phyloP scores from a whole-genome alignment of 148 eudicot genomes.

The Cornus kousa region DNA sequence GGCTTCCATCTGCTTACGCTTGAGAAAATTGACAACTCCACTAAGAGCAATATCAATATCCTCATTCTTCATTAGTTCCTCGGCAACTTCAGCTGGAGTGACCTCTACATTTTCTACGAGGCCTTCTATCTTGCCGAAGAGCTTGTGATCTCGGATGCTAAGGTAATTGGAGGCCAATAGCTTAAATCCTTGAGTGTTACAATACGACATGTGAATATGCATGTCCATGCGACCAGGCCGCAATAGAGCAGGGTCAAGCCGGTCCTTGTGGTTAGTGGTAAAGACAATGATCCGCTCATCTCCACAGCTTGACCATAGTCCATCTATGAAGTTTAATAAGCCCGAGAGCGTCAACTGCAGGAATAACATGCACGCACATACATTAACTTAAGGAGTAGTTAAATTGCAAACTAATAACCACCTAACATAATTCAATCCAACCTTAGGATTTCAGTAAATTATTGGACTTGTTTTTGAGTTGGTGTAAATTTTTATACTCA shows the following conservation, averaged over 20 bases:
- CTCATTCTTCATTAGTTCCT: slow-evolving; percentile 40
- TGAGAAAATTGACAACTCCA: slow-evolving; percentile 30
- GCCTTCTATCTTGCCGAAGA: slow-evolving; percentile 27
- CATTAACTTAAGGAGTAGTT: too few species aligned
- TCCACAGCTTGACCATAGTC: slow-evolving; percentile 52
- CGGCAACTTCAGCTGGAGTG: slow-evolving; percentile 47
- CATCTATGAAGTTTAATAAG: slow-evolving; percentile 43
- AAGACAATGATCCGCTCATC: slow-evolving; percentile 44
- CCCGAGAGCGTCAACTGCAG: slow-evolving; percentile 44
- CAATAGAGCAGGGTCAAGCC: slow-evolving; percentile 40
- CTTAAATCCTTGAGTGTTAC: slow-evolving; percentile 28
- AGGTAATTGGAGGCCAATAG: slow-evolving; percentile 41
- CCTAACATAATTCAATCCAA: too few species aligned
- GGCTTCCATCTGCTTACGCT: slow-evolving; percentile 16
- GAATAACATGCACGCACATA: too few species aligned
- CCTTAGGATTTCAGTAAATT: too few species aligned
- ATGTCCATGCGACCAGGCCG: slow-evolving; percentile 56
- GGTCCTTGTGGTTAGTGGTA: slow-evolving; percentile 44
- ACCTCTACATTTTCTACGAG: slow-evolving; percentile 20
- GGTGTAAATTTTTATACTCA: too few species aligned
- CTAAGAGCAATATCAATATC: slow-evolving; percentile 27
- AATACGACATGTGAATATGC: slow-evolving; percentile 47
- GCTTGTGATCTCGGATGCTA: slow-evolving; percentile 7
- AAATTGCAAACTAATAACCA: too few species aligned
- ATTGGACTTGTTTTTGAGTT: too few species aligned